Conservation (phyloP, 176 grass and related monocot species). For the Tillandsia leiboldiana region DNA sequence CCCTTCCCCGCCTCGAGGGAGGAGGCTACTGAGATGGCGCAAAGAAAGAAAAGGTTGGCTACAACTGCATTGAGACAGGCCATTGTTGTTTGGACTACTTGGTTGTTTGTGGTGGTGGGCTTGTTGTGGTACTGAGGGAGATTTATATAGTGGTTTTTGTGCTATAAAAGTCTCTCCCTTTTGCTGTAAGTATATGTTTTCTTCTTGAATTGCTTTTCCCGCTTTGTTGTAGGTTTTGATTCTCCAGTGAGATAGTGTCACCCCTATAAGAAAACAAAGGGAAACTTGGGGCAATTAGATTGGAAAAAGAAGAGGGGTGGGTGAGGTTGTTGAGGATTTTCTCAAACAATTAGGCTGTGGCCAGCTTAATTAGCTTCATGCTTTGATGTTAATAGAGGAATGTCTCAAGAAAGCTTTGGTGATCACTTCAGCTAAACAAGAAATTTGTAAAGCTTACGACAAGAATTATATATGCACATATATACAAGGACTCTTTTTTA, state of each 20-base stretch:
- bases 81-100: conserved; percentile 29
- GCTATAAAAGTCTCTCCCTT: neutral
- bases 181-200: neutral
- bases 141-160: conserved; percentile 25
- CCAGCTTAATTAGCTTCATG: neutral
- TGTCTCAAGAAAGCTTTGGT: neutral
- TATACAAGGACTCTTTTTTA: neutral
- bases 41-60: conserved; percentile 11
- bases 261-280: neutral
- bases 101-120: neutral
- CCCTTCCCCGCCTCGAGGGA: neutral
- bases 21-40: conserved; percentile 3
- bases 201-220: neutral
- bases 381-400: neutral
- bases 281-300: neutral
- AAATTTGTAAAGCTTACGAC: neutral
- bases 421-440: neutral
- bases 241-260: neutral
- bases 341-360: neutral
- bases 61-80: conserved; percentile 18
- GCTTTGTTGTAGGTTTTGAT: neutral
- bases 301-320: neutral
- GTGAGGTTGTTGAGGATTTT: conserved; percentile 4
- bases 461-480: neutral
- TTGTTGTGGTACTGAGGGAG: neutral